Percentiles rank a stretch among this genome's conserved stretches.
Conservation (phyloP, 1,284 basidiomycete genomes). For the Microbotryomycetes sp. region DNA sequence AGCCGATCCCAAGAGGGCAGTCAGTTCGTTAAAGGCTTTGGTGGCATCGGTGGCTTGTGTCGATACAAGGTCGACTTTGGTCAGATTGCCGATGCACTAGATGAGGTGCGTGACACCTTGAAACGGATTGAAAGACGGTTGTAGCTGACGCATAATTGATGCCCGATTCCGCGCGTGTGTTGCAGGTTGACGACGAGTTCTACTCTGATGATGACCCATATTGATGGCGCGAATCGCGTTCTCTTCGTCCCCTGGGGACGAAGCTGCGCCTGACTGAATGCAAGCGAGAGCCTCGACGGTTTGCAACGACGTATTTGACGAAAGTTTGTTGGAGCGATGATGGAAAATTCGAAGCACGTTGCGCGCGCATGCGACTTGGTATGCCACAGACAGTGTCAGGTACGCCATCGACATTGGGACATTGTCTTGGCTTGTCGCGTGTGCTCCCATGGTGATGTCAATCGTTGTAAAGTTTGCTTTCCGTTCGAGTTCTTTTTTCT, state of each 20-base stretch:
- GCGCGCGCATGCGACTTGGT: too few species aligned
- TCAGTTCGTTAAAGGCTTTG: conserved; percentile 98
- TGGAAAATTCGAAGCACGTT: too few species aligned
- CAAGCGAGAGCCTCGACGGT: not conserved
- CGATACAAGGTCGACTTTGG: conserved; percentile 93
- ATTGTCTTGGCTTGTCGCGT: too few species aligned
- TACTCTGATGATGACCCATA: not conserved
- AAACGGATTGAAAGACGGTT: too few species aligned
- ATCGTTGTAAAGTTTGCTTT: too few species aligned
- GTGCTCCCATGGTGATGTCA: too few species aligned
- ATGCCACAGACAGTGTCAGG: too few species aligned
- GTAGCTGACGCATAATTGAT: not conserved
- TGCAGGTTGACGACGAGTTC: not conserved
- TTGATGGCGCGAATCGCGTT: not conserved
- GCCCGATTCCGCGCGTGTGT: not conserved
- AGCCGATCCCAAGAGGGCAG: conserved; percentile 83
- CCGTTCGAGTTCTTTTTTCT: too few species aligned
- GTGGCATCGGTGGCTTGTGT: conserved; percentile 90
- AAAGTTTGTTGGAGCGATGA: too few species aligned
- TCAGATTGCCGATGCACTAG: conserved; percentile 47
- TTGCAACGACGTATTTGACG: too few species aligned
- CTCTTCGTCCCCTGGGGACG: not conserved
- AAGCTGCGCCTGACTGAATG: not conserved
- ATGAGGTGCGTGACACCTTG: conserved; percentile 24
- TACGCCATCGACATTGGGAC: too few species aligned